Evolutionary conservation across 306 rosid species (phyloP).

Genomic region (Boehmeria nivea): DNA sequence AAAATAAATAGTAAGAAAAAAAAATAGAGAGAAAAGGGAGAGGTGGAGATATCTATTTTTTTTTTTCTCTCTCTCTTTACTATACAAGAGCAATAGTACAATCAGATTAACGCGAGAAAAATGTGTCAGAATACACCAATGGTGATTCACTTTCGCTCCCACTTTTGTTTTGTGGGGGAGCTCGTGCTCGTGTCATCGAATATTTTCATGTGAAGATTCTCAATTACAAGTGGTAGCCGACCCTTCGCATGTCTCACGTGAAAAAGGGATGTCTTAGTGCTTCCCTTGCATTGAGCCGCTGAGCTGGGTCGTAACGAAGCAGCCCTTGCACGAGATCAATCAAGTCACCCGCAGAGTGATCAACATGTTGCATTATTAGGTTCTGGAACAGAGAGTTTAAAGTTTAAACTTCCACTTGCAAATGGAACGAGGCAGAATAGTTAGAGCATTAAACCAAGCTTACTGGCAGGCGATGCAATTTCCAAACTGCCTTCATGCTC

Average conservation of each 20-base stretch:
- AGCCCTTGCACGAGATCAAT: constrained; percentile 79
- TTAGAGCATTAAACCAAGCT: neutral
- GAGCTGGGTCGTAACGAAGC: constrained; percentile 58
- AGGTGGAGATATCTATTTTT: neutral
- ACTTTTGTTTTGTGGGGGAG: constrained; percentile 2
- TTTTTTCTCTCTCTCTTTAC: neutral
- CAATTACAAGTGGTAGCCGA: constrained; percentile 44
- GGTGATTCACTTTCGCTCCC: no score
- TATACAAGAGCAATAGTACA: neutral
- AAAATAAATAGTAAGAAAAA: no score
- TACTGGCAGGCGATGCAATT: constrained; percentile 72
- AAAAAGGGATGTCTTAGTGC: constrained; percentile 78
- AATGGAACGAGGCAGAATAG: neutral
- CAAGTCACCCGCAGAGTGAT: constrained; percentile 78
- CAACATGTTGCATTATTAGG: constrained; percentile 81
- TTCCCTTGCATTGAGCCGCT: constrained; percentile 65
- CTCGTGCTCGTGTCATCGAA: neutral
- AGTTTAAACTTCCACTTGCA: neutral
- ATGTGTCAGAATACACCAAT: no score
- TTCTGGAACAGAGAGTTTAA: constrained; percentile 42
- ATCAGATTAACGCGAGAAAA: neutral
- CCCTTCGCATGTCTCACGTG: constrained; percentile 58
- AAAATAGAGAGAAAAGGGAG: neutral
- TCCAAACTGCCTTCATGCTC: constrained; percentile 75
- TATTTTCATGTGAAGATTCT: constrained; percentile 15